These are phyloP conservation scores for Alternaria alternata DNA, from an alignment of 2,329 filamentous ascomycete genomes.

Conservation along the genomic window DNA sequence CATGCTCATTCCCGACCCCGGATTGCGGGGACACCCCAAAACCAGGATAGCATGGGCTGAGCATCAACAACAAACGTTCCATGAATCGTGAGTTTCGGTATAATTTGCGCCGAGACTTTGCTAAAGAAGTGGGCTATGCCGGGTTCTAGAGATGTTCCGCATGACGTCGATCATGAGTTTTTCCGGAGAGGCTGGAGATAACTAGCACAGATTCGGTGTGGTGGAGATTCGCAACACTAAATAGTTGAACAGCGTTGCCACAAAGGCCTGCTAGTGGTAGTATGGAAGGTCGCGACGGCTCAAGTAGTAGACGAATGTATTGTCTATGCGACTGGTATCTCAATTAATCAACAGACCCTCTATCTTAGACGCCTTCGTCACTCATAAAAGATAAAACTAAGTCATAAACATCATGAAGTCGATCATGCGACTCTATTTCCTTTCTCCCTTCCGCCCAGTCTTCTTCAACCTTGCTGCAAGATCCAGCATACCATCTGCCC, in stretches of 20 bases:
- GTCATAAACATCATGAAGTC: constrained; percentile 9
- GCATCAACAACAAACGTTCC: background rate
- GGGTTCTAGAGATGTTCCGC: background rate
- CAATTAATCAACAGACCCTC: background rate
- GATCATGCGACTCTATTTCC: constrained; percentile 24
- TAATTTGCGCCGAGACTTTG: constrained; percentile 12
- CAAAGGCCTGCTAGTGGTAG: background rate
- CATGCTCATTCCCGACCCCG: constrained; percentile 18
- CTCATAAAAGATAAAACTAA: constrained; percentile 22
- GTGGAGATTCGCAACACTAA: background rate
- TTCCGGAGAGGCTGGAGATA: constrained; percentile 10
- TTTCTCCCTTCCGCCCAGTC: constrained; percentile 55
- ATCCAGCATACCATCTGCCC: constrained; percentile 55
- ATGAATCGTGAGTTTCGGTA: constrained; percentile 17
- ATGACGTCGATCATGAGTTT: constrained; percentile 14
- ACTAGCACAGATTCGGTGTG: background rate
- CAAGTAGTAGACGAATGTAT: background rate
- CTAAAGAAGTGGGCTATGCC: background rate
- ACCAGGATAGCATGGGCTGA: constrained; percentile 3
- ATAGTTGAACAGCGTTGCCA: background rate
- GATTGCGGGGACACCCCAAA: constrained; percentile 24
- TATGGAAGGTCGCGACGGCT: background rate
- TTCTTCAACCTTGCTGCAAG: constrained; percentile 55
- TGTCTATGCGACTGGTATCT: background rate
- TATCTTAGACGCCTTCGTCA: constrained; percentile 21